Evolutionary conservation across 495 filamentous ascomycete species (phyloP), one percentile per base, ranked within the genome.

Genomic region (Peziza echinospora): DNA sequence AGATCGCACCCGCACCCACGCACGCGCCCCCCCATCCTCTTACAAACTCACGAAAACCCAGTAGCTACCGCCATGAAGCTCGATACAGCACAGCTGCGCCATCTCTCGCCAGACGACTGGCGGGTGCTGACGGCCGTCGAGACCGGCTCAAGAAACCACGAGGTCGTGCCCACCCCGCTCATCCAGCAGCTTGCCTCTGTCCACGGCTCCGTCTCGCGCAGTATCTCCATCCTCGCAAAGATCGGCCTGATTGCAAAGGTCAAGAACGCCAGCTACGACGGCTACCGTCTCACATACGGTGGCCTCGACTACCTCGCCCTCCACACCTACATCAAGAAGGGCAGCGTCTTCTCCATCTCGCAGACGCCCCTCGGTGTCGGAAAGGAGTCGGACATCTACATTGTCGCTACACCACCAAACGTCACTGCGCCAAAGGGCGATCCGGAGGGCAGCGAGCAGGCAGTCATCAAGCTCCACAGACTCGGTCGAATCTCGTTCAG

Each of bases 191-290:
- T 94, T 16, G 75, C 86, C 2, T 76, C 81, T 41, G 72, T 96
- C 26, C 75, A 80, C 41, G 80, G 82, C 48, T 80, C 82, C 30
- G 84, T 93, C n/a, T 79, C 85, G 62, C 78, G 73, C 54, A 72
- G 74, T 55, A 94, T 99, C 52, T 89, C 85, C 24, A 77, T 71
- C 43, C 73, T 99, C 30, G 89, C 89, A 50, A 96, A 96, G 61
- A 77, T 71, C n/a, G 83, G 81, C 50, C 66, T 99, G 46, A 91
- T 99, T 52, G 85, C 80, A 13, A 80, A 80, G 53, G 74, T 91
- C 51, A 92, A 93, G 65, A 93, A 96, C 64, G 82, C 86, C 41
- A 86, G 83, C 63, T 96, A 99, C 63, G 89, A 99, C 60, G 89
- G 89, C 45, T 99, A 99, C 67, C 78, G 89, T 41, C 76, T 99